These are phyloP conservation scores for Rhizophagus clarus DNA, from an alignment of 192 early-diverging fungal species.

Conservation along the genomic window DNA sequence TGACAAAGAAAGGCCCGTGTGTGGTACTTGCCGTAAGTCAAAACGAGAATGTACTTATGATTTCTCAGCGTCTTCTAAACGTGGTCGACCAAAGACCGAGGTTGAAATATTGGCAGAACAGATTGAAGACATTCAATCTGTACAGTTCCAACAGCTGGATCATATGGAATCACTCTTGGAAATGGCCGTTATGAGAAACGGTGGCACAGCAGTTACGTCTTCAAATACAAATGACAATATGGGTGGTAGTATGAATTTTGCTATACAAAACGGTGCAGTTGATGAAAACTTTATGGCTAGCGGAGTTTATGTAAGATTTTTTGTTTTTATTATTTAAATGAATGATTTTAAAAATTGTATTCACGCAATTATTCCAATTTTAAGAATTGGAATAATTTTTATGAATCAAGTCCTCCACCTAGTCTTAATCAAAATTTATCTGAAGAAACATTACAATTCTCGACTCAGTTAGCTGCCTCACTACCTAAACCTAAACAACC, in stretches of 20 bases:
- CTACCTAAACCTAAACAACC: not conserved
- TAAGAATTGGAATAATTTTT: not conserved
- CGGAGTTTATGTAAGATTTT: not conserved
- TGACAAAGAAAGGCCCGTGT: conserved; percentile 24
- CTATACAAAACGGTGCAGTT: not conserved
- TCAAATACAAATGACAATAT: not conserved
- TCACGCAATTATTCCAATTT: not conserved
- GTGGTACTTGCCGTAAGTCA: conserved; percentile 28
- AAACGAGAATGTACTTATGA: conserved; percentile 29
- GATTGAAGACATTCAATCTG: conserved; percentile 22
- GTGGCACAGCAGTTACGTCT: not conserved
- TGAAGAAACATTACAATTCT: conserved; percentile 14
- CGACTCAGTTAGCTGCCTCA: conserved; percentile 8
- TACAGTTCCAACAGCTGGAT: conserved; percentile 12
- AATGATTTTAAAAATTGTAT: not conserved
- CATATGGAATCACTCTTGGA: conserved; percentile 22
- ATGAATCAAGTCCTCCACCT: conserved; percentile 19
- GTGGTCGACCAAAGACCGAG: conserved; percentile 20
- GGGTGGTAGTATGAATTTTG: not conserved
- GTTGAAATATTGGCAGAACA: conserved; percentile 27
- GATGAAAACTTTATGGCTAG: not conserved
- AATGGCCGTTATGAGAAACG: conserved; percentile 1
- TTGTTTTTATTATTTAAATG: not conserved
- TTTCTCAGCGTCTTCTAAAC: conserved; percentile 27
- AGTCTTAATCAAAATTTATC: conserved; percentile 28